These are phyloP conservation scores for Ganoderma meredithae DNA, from an alignment of 1,284 basidiomycete species.

Conservation along the genomic window DNA sequence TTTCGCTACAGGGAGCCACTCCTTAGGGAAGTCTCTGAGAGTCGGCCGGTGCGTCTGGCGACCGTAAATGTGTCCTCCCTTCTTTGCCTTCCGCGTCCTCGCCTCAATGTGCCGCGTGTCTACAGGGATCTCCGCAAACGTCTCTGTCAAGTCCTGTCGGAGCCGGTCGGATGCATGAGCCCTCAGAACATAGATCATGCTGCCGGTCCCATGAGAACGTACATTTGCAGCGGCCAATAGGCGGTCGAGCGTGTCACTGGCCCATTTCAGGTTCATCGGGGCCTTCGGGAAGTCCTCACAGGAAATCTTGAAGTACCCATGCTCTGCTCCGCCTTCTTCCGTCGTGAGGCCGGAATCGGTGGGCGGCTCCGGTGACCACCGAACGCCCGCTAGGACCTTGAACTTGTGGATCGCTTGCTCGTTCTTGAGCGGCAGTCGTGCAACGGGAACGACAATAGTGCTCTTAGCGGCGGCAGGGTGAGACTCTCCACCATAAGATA, in stretches of 20 bases:
- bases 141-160: slow-evolving; percentile 55
- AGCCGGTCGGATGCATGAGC: slow-evolving; percentile 14
- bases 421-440: slow-evolving; percentile 69
- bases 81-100: slow-evolving; percentile 71
- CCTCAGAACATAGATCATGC: neutral
- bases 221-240: slow-evolving; percentile 84
- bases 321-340: slow-evolving; percentile 54
- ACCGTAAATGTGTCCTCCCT: slow-evolving; percentile 69
- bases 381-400: slow-evolving; percentile 82
- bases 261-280: slow-evolving; percentile 88
- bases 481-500: slow-evolving; percentile 78
- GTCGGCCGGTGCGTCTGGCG: slow-evolving; percentile 66
- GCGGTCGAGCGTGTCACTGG: slow-evolving; percentile 78
- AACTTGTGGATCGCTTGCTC: slow-evolving; percentile 76
- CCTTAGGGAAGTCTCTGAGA: slow-evolving; percentile 80
- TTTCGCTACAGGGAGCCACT: slow-evolving; percentile 69
- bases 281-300: slow-evolving; percentile 83
- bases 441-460: slow-evolving; percentile 75
- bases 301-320: slow-evolving; percentile 87
- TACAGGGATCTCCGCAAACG: slow-evolving; percentile 72
- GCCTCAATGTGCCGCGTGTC: slow-evolving; percentile 81
- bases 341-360: slow-evolving; percentile 64
- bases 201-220: slow-evolving; percentile 38
- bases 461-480: slow-evolving; percentile 78
- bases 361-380: slow-evolving; percentile 82